These are phyloP conservation scores for Neohortaea acidophila DNA, from an alignment of 495 filamentous ascomycete species.

Conservation along the genomic window DNA sequence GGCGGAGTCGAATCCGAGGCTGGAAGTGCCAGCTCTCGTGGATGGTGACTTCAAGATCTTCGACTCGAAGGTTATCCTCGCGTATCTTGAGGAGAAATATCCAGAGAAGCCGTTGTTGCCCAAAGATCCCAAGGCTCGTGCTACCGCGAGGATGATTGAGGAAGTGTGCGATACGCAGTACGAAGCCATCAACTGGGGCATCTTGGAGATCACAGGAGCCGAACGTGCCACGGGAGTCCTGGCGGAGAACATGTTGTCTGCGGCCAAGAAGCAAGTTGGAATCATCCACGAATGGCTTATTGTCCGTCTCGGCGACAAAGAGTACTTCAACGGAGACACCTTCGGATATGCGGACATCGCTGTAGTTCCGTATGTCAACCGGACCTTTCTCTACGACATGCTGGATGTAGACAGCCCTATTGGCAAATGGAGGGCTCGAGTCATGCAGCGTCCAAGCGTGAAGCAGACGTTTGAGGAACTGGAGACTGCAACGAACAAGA, in stretches of 20 bases:
- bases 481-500: slow-evolving; percentile 5
- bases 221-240: slow-evolving; percentile 6
- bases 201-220: slow-evolving; percentile 4
- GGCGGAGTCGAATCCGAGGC: slow-evolving; percentile 4
- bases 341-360: slow-evolving; percentile 12
- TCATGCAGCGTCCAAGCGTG: slow-evolving; percentile 6
- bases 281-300: slow-evolving; percentile 7
- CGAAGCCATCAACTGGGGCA: slow-evolving; percentile 14
- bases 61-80: slow-evolving; percentile 11
- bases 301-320: slow-evolving; percentile 3
- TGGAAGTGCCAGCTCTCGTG: slow-evolving; percentile 12
- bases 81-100: slow-evolving; percentile 14
- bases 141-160: slow-evolving; percentile 12
- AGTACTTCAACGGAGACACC: slow-evolving; percentile 10
- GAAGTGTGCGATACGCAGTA: slow-evolving; percentile 8
- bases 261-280: slow-evolving; percentile 3
- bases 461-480: slow-evolving; percentile 23
- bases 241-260: background rate
- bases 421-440: slow-evolving; percentile 6
- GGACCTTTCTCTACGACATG: slow-evolving; percentile 7
- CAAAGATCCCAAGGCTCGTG: slow-evolving; percentile 1
- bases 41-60: slow-evolving; percentile 16
- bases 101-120: slow-evolving; percentile 7
- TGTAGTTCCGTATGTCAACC: slow-evolving; percentile 9
- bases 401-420: slow-evolving; percentile 5